A percentile compares a stretch with the other conserved stretches of the same genome.
These are phyloP conservation scores for Areca catechu DNA, from an alignment of 176 grass and related monocot genomes.

Conservation along the genomic window DNA sequence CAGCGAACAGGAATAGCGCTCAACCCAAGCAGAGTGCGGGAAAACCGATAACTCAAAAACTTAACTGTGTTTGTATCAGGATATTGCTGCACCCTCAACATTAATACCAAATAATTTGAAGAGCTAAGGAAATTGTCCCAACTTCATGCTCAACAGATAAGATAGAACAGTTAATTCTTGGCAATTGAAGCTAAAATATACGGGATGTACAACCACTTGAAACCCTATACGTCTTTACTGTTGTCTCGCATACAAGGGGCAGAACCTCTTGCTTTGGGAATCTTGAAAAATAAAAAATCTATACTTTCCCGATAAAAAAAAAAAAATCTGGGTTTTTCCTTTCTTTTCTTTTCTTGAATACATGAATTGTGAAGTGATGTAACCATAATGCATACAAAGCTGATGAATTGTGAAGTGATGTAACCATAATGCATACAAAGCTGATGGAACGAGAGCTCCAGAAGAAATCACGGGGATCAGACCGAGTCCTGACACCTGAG, in stretches of 20 bases:
- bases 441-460: background rate
- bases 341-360: slow-evolving; percentile 2
- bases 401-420: too few species aligned
- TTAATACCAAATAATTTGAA: too few species aligned
- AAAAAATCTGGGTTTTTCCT: slow-evolving; percentile 24
- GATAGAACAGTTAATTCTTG: slow-evolving; percentile 10
- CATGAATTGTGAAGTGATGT: background rate
- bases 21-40: too few species aligned
- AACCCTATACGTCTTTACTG: slow-evolving; percentile 27
- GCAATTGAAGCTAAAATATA: slow-evolving; percentile 33
- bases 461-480: slow-evolving; percentile 17
- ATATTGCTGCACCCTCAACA: too few species aligned
- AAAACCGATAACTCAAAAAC: too few species aligned
- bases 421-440: too few species aligned
- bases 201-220: slow-evolving; percentile 34
- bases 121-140: too few species aligned
- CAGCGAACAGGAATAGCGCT: too few species aligned
- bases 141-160: background rate
- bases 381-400: too few species aligned
- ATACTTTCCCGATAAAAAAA: slow-evolving; percentile 28
- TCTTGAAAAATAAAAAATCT: slow-evolving; percentile 43
- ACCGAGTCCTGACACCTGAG: slow-evolving; percentile 47
- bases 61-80: too few species aligned
- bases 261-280: slow-evolving; percentile 24
- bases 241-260: slow-evolving; percentile 33